Percentiles rank a stretch among this genome's conserved stretches.
Conservation (phyloP, 345 rosid genomes). For the sweet orange (Citrus sinensis) region DVS_A1.0 CM039169.1:27873501-27874000, state of each 20-base stretch:
- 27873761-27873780: too few relatives aligned
- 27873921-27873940: neutral
- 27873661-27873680: neutral
- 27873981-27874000: neutral
- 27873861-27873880: too few relatives aligned
- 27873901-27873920: neutral
- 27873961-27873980: neutral
- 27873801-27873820: neutral
- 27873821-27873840: neutral
- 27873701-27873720: too few relatives aligned
- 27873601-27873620: neutral
- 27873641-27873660: neutral
- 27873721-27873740: too few relatives aligned
- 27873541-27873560: neutral
- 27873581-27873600: too few relatives aligned
- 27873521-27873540: neutral
- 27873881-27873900: neutral
- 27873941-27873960: neutral
- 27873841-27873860: neutral
- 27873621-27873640: neutral
- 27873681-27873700: too few relatives aligned
- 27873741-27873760: too few relatives aligned
- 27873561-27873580: neutral
- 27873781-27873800: neutral
- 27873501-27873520: neutral